Conservation (phyloP, 2,329 filamentous ascomycete species). For the Fusarium dimerum region DNA sequence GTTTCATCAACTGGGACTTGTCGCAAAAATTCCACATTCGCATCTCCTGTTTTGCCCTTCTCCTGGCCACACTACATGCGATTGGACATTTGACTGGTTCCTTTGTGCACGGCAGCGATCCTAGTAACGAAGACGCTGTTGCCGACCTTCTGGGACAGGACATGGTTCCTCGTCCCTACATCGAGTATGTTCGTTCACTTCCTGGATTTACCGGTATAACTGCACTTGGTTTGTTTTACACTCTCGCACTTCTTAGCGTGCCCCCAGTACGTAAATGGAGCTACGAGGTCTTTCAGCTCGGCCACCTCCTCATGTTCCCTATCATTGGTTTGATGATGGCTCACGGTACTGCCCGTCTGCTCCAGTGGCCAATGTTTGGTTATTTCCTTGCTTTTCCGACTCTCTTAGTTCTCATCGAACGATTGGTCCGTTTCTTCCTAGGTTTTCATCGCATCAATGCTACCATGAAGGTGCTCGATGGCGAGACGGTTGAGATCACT, state of each 20-base stretch:
- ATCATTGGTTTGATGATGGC: conserved; percentile 57
- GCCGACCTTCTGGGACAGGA: conserved; percentile 46
- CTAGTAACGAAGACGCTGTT: conserved; percentile 45
- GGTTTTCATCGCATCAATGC: conserved; percentile 52
- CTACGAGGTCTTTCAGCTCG: conserved; percentile 59
- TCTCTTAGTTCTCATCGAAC: conserved; percentile 51
- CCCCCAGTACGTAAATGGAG: conserved; percentile 51
- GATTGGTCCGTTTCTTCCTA: conserved; percentile 44
- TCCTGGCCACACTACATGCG: conserved; percentile 53
- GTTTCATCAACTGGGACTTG: conserved; percentile 59
- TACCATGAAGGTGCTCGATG: conserved; percentile 49
- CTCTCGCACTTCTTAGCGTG: conserved; percentile 49
- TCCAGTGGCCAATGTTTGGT: conserved; percentile 58
- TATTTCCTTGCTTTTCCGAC: conserved; percentile 58
- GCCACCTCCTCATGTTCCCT: conserved; percentile 59
- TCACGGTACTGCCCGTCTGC: conserved; percentile 51
- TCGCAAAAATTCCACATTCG: conserved; percentile 57
- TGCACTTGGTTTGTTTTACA: conserved; percentile 50
- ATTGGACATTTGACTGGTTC: conserved; percentile 55
- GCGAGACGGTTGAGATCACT: conserved; percentile 53
- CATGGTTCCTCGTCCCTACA: conserved; percentile 45
- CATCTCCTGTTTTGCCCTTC: conserved; percentile 51
- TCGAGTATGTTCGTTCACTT: conserved; percentile 46
- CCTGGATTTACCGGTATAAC: conserved; percentile 54
- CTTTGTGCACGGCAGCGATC: conserved; percentile 50